Evolutionary conservation across 2,329 filamentous ascomycete species (phyloP).

Genomic region (Myrmaecium sp.): DNA sequence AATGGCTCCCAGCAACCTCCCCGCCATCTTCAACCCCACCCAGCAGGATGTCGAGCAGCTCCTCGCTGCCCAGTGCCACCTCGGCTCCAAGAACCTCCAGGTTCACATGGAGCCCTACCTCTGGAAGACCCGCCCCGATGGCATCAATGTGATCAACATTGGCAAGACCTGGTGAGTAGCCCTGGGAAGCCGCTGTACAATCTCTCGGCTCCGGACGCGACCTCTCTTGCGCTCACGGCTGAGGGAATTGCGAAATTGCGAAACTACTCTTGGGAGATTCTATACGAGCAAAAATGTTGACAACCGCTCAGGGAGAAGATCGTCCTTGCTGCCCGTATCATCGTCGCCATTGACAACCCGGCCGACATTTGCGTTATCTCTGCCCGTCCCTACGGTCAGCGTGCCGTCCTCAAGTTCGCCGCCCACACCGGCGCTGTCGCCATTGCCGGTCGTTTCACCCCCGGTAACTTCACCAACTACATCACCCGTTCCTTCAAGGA

Average conservation of each 20-base stretch:
- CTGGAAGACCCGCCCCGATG: constrained; percentile 98
- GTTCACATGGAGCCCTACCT: constrained; percentile 99
- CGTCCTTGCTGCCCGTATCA: constrained; percentile 95
- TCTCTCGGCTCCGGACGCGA: background rate
- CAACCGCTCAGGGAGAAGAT: constrained; percentile 80
- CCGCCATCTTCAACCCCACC: constrained; percentile 90
- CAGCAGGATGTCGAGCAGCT: constrained; percentile 99
- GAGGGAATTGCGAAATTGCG: constrained; percentile 1
- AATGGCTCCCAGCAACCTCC: constrained; percentile 92
- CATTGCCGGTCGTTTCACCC: constrained; percentile 99
- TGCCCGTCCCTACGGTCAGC: constrained; percentile 97
- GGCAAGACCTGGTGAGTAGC: constrained; percentile 99
- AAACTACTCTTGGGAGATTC: background rate
- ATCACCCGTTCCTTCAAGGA: constrained; percentile 99
- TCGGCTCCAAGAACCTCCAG: constrained; percentile 98
- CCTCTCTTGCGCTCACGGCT: background rate
- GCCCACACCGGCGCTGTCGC: constrained; percentile 93
- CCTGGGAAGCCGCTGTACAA: constrained; percentile 8
- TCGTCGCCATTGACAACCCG: constrained; percentile 97
- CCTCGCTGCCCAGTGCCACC: constrained; percentile 87
- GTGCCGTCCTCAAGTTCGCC: constrained; percentile 99
- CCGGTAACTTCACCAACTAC: constrained; percentile 99
- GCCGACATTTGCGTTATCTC: constrained; percentile 93
- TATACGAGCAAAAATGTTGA: constrained; percentile 7
- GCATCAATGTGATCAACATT: constrained; percentile 98